Percentiles rank a stretch among this genome's conserved stretches.
phyloP scores from a whole-genome alignment of 2,329 filamentous ascomycete species.

The Sporothrix variecibatus region DNA sequence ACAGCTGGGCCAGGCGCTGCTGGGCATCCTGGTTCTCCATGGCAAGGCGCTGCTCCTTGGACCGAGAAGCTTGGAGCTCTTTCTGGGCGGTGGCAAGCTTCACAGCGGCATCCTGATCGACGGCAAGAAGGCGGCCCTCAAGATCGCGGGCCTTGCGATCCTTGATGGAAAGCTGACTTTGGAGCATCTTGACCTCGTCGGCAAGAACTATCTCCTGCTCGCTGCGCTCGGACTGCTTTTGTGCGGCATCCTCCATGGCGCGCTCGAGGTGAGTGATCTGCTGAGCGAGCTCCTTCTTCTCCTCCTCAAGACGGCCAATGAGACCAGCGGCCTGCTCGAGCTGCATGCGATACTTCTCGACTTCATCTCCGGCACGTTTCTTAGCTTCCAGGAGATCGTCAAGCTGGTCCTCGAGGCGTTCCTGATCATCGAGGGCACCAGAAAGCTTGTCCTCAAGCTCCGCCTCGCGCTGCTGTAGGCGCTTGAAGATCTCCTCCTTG shows the following conservation, averaged over 20 bases:
- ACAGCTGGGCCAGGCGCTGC: conserved; percentile 81
- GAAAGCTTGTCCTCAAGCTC: conserved; percentile 92
- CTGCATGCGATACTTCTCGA: conserved; percentile 75
- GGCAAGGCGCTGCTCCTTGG: conserved; percentile 72
- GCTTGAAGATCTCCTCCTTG: conserved; percentile 98
- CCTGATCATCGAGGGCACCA: conserved; percentile 90
- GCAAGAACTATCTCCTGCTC: conserved; percentile 74
- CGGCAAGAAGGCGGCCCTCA: conserved; percentile 78
- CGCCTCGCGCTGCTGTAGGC: conserved; percentile 86
- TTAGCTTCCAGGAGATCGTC: conserved; percentile 87
- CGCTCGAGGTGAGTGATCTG: conserved; percentile 70
- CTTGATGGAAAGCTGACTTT: conserved; percentile 85
- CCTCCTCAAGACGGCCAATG: conserved; percentile 80
- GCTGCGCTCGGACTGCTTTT: conserved; percentile 70
- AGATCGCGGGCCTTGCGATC: conserved; percentile 88
- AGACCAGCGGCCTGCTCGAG: conserved; percentile 89
- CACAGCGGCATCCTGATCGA: conserved; percentile 85
- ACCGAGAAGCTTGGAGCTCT: conserved; percentile 72
- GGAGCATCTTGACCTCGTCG: conserved; percentile 86
- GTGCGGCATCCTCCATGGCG: conserved; percentile 70
- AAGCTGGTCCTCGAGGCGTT: conserved; percentile 88
- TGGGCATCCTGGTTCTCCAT: conserved; percentile 82
- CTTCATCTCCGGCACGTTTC: conserved; percentile 82
- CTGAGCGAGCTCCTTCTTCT: conserved; percentile 73
- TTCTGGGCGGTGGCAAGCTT: conserved; percentile 78